Conservation (phyloP, 768 basidiomycete genomes). For the Pulveroboletus ravenelii region DNA sequence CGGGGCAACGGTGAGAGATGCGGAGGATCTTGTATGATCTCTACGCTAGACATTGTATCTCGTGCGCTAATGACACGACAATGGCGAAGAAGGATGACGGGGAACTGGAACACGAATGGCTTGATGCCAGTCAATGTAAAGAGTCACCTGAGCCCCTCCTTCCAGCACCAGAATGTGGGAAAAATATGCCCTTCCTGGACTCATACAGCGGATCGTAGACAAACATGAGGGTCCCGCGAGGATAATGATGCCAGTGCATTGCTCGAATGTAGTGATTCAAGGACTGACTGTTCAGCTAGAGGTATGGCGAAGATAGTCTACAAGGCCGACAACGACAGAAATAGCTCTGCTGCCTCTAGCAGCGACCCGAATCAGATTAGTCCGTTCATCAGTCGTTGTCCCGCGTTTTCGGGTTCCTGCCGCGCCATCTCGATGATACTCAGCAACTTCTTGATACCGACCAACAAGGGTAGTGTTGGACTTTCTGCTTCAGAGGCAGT, state of each 20-base stretch:
- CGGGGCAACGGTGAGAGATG: constrained; percentile 50
- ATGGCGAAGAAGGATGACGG: background rate
- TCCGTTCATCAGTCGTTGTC: constrained; percentile 60
- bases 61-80: background rate
- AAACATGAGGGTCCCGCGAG: background rate
- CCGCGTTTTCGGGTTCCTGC: constrained; percentile 86
- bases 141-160: constrained; percentile 9
- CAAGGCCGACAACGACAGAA: constrained; percentile 6
- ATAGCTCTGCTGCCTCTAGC: background rate
- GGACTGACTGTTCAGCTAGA: background rate
- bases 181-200: constrained; percentile 21
- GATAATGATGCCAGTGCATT: no score
- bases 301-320: constrained; percentile 4
- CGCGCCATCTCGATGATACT: constrained; percentile 94
- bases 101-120: background rate
- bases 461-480: constrained; percentile 50
- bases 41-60: constrained; percentile 22
- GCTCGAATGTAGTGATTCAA: background rate
- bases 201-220: background rate
- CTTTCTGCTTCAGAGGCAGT: constrained; percentile 40
- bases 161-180: constrained; percentile 16
- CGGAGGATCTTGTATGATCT: constrained; percentile 38
- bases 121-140: constrained; percentile 2
- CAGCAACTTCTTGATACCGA: constrained; percentile 93
- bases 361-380: constrained; percentile 37